phyloP scores from a whole-genome alignment of 2,329 filamentous ascomycete species.

The Penicillium expansum region DNA sequence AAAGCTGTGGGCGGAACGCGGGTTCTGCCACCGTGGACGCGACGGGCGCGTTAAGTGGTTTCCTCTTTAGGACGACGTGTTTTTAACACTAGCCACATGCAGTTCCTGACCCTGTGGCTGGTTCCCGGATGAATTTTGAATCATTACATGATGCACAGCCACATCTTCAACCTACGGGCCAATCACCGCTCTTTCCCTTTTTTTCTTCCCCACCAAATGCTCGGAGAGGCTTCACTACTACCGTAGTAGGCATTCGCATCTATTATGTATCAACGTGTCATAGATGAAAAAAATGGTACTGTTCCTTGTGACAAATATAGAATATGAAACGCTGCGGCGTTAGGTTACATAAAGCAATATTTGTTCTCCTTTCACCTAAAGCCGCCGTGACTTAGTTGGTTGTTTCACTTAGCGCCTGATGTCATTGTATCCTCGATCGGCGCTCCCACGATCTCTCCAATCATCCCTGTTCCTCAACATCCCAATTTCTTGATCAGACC shows the following conservation, averaged over 20 bases:
- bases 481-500: slow-evolving; percentile 11
- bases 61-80: slow-evolving; percentile 25
- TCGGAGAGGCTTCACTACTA: neutral
- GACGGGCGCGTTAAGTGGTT: slow-evolving; percentile 36
- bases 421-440: slow-evolving; percentile 32
- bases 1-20: slow-evolving; percentile 26
- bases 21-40: slow-evolving; percentile 20
- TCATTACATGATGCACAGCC: slow-evolving; percentile 6
- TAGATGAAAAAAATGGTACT: neutral
- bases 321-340: neutral
- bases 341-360: neutral
- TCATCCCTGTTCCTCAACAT: slow-evolving; percentile 22
- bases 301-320: neutral
- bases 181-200: slow-evolving; percentile 13
- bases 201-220: neutral
- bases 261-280: neutral
- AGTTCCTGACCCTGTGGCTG: neutral
- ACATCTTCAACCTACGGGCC: slow-evolving; percentile 6
- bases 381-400: slow-evolving; percentile 15
- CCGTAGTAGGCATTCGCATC: neutral
- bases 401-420: slow-evolving; percentile 40
- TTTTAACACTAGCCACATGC: slow-evolving; percentile 3
- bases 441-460: slow-evolving; percentile 28
- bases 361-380: slow-evolving; percentile 5
- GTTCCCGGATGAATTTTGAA: neutral